phyloP scores from a whole-genome alignment of 2,329 filamentous ascomycete genomes.

The Penicillium hordei region DNA sequence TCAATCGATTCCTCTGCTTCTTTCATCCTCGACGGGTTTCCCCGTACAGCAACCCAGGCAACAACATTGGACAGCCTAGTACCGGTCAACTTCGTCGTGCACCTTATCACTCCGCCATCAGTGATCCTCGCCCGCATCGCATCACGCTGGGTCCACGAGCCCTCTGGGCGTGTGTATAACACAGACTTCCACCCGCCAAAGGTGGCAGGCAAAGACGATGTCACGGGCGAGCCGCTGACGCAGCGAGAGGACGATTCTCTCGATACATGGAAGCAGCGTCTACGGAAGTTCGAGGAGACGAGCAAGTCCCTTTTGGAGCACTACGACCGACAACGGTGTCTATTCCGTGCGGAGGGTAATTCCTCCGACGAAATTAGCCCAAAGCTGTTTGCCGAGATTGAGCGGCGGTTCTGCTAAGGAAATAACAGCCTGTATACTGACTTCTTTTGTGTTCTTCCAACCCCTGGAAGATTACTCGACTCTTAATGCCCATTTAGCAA shows the following conservation, averaged over 20 bases:
- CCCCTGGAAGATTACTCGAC: background rate
- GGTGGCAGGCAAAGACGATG: slow-evolving; percentile 76
- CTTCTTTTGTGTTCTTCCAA: background rate
- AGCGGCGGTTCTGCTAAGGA: slow-evolving; percentile 64
- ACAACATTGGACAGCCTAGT: slow-evolving; percentile 73
- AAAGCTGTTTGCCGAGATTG: slow-evolving; percentile 80
- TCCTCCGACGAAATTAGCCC: slow-evolving; percentile 94
- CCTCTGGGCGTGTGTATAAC: slow-evolving; percentile 92
- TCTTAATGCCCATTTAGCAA: slow-evolving; percentile 21
- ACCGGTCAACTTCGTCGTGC: slow-evolving; percentile 93
- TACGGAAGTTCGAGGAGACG: slow-evolving; percentile 82
- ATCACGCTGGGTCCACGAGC: slow-evolving; percentile 89
- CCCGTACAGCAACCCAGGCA: slow-evolving; percentile 81
- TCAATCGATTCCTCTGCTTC: slow-evolving; percentile 74
- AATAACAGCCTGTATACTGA: slow-evolving; percentile 11
- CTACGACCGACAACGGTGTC: slow-evolving; percentile 77
- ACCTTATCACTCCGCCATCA: slow-evolving; percentile 77
- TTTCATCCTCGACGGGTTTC: slow-evolving; percentile 95
- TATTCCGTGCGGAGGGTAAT: slow-evolving; percentile 84
- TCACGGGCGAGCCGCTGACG: slow-evolving; percentile 83
- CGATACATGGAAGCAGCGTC: slow-evolving; percentile 76
- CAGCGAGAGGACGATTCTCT: slow-evolving; percentile 84
- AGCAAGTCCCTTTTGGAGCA: slow-evolving; percentile 83
- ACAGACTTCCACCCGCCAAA: slow-evolving; percentile 86
- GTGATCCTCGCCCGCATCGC: slow-evolving; percentile 89